Evolutionary conservation across 306 rosid genomes (phyloP).

Genomic region (Quercus cerris): DNA sequence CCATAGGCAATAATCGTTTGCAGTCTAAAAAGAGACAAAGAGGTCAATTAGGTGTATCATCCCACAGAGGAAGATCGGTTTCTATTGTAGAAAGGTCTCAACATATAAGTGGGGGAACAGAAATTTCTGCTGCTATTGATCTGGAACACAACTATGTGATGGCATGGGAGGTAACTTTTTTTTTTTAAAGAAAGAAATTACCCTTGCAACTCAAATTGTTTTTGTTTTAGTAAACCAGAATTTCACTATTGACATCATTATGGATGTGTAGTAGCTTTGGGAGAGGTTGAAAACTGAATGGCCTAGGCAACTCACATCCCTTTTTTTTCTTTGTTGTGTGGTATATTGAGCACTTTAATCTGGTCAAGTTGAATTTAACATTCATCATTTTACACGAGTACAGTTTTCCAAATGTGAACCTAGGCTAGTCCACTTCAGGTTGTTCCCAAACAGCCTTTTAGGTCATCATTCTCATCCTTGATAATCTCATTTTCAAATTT

Average conservation of each 20-base stretch:
- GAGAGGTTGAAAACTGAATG: background rate
- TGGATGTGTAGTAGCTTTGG: background rate
- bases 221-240: background rate
- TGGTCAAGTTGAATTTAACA: background rate
- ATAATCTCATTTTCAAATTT: background rate
- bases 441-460: background rate
- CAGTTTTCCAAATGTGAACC: too few species aligned
- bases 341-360: background rate
- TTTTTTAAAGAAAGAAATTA: background rate
- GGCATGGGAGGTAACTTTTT: slow-evolving; percentile 7
- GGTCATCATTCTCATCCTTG: background rate
- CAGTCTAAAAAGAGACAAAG: background rate
- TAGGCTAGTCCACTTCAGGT: too few species aligned
- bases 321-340: background rate
- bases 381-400: background rate
- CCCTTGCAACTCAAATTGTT: background rate
- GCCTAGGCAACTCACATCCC: background rate
- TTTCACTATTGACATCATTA: background rate
- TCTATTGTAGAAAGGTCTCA: background rate
- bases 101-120: background rate
- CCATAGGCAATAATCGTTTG: background rate
- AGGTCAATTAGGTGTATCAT: background rate
- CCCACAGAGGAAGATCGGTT: background rate
- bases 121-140: background rate
- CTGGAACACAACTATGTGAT: background rate